These are phyloP conservation scores for Aspergillus conjunctus DNA, from an alignment of 495 filamentous ascomycete species.

Conservation along the genomic window DNA sequence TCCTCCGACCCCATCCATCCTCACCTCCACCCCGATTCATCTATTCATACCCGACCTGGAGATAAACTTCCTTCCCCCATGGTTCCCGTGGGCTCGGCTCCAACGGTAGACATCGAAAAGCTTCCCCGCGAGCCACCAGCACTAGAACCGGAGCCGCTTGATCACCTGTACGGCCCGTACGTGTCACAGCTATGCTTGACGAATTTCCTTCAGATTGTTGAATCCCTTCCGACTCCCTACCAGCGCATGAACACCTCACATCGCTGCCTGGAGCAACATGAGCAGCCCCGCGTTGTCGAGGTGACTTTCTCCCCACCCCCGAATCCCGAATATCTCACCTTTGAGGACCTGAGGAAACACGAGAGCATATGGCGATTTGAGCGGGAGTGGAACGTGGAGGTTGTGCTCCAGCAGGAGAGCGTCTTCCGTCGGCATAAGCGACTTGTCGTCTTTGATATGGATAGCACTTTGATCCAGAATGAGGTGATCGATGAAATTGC, in stretches of 20 bases:
- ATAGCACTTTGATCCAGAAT: slow-evolving; percentile 92
- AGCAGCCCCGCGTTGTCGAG: slow-evolving; percentile 68
- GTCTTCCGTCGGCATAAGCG: slow-evolving; percentile 77
- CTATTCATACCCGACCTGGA: slow-evolving; percentile 27
- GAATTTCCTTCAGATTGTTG: slow-evolving; percentile 76
- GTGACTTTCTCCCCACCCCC: slow-evolving; percentile 69
- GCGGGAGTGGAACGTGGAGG: slow-evolving; percentile 84
- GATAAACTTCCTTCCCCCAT: slow-evolving; percentile 42
- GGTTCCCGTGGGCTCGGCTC: slow-evolving; percentile 56
- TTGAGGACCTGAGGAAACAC: slow-evolving; percentile 71
- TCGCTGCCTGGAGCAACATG: slow-evolving; percentile 65
- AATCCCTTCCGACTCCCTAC: slow-evolving; percentile 65
- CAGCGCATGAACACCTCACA: slow-evolving; percentile 64
- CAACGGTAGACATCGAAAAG: slow-evolving; percentile 65
- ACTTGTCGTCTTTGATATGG: slow-evolving; percentile 95
- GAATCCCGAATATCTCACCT: slow-evolving; percentile 65
- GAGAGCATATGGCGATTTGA: slow-evolving; percentile 82
- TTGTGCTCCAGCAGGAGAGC: slow-evolving; percentile 68
- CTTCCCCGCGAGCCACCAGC: slow-evolving; percentile 72
- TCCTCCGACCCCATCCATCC: slow-evolving; percentile 46
- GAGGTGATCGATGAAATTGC: slow-evolving; percentile 97
- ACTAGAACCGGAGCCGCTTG: slow-evolving; percentile 64
- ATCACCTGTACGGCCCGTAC: slow-evolving; percentile 75
- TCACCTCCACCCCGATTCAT: slow-evolving; percentile 46
- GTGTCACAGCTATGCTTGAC: slow-evolving; percentile 80